Evolutionary conservation across 352 stramenopile species (phyloP).

Genomic region (Phytopythium ostracodes): DNA sequence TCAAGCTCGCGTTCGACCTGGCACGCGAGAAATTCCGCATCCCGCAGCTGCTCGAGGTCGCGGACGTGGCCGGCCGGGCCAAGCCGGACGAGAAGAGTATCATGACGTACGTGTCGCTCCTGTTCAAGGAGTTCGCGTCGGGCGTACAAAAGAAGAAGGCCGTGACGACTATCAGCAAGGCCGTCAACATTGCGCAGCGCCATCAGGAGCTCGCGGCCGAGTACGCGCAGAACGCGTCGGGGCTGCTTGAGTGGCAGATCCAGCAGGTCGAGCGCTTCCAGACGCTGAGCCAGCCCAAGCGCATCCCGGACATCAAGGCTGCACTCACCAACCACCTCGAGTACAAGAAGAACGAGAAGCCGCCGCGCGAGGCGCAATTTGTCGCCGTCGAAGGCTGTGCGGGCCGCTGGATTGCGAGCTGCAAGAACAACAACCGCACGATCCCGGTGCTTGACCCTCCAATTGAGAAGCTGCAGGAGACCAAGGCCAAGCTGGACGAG

Average conservation of each 20-base stretch:
- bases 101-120: conserved; percentile 88
- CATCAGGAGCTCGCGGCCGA: conserved; percentile 79
- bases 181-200: conserved; percentile 86
- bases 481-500: conserved; percentile 64
- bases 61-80: conserved; percentile 74
- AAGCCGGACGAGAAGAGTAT: conserved; percentile 92
- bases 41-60: conserved; percentile 82
- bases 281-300: conserved; percentile 57
- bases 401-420: conserved; percentile 80
- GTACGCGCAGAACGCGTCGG: conserved; percentile 68
- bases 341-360: conserved; percentile 88
- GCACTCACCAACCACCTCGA: conserved; percentile 62
- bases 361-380: conserved; percentile 74
- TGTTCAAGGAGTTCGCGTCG: conserved; percentile 91
- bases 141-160: conserved; percentile 89
- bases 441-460: conserved; percentile 65
- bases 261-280: conserved; percentile 72
- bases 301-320: conserved; percentile 68
- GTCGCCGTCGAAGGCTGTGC: conserved; percentile 76
- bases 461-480: conserved; percentile 76
- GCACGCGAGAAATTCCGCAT: conserved; percentile 86
- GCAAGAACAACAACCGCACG: conserved; percentile 84
- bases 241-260: conserved; percentile 70
- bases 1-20: conserved; percentile 82
- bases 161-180: conserved; percentile 88